A percentile compares a stretch with the other conserved stretches of the same genome.
Evolutionary conservation across 371 early-diverging fungal genomes (phyloP).

Genomic region (Rhizopus sp.): DNA sequence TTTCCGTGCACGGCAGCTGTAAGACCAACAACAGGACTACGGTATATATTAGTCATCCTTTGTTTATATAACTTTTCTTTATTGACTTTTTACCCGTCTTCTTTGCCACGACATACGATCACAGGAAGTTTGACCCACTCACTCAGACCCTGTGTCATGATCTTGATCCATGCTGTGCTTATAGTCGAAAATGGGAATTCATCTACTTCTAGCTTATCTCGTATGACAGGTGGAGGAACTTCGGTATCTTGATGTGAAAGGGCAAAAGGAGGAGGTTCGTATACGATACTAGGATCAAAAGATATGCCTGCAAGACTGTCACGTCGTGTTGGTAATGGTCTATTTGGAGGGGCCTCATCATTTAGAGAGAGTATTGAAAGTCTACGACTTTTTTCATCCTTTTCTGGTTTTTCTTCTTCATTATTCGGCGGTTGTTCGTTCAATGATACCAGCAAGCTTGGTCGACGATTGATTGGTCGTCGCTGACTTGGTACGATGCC

Average conservation of each 20-base stretch:
- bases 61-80: too few relatives aligned
- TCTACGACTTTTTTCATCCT: neutral
- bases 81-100: conserved; percentile 47
- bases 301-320: conserved; percentile 27
- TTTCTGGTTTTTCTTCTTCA: conserved; percentile 1
- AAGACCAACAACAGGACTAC: conserved; percentile 35
- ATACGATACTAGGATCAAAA: conserved; percentile 57
- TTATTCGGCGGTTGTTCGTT: neutral
- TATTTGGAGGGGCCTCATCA: neutral
- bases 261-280: conserved; percentile 57
- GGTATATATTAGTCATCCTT: neutral
- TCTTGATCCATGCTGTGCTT: conserved; percentile 68
- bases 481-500: conserved; percentile 27
- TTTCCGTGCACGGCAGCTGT: conserved; percentile 90
- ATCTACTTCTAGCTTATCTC: conserved; percentile 57
- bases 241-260: conserved; percentile 46
- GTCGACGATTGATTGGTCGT: conserved; percentile 14
- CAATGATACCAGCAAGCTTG: conserved; percentile 18
- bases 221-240: conserved; percentile 59
- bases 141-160: conserved; percentile 66
- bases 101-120: conserved; percentile 65
- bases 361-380: neutral
- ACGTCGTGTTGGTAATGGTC: conserved; percentile 11
- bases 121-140: conserved; percentile 68
- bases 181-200: conserved; percentile 59